Evolutionary conservation across 345 rosid genomes (phyloP), one percentile per base, ranked within the genome.

Genomic region (Physaria fendleri): DNA sequence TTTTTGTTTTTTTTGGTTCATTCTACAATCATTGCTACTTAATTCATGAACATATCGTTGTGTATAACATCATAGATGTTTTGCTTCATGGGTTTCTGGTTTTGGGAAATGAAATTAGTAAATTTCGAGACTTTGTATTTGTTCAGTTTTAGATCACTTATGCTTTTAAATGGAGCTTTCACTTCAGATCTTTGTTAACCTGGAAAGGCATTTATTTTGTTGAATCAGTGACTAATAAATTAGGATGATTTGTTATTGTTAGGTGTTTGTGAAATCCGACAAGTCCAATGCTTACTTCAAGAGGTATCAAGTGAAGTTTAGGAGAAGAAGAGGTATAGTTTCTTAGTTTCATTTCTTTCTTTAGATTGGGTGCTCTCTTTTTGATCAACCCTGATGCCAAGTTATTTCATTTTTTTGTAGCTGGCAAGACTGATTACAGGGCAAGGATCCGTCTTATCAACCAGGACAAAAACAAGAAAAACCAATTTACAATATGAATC

Each of bases 391-490:
- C 5, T 56, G 14, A 56, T n/a, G n/a, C n/a, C n/a, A 20, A 6
- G 48, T 46, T 10, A 1, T 22, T 12, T 10, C 32, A 5, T 65
- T 38, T 34, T 11, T 27, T 57, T 54, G n/a, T 28, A 85, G 93
- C 35, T 74, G 93, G 93, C 0, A 85, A 85, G 82, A 85, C 93
- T 0, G 93, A 85, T 41, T 85, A 85, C 64, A 62, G 93, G 5
- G 89, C 87, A 1, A 72, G 89, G 57, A 85, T 74, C 30, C 88
- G 89, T 45, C 78, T 82, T 8, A 83, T 83, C 56, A 85, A 85
- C 22, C 89, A 85, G 25, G 89, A 83, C 37, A 85, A 85, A 67
- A 85, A 81, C 58, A 78, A 85, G 71, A 8, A 1, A 16, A 6
- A 22, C 32, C 29, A 13, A 21, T 12, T 13, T 0, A 2, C 35